phyloP scores from a whole-genome alignment of 2,329 filamentous ascomycete genomes.

The Fusarium protoensiforme region DNA sequence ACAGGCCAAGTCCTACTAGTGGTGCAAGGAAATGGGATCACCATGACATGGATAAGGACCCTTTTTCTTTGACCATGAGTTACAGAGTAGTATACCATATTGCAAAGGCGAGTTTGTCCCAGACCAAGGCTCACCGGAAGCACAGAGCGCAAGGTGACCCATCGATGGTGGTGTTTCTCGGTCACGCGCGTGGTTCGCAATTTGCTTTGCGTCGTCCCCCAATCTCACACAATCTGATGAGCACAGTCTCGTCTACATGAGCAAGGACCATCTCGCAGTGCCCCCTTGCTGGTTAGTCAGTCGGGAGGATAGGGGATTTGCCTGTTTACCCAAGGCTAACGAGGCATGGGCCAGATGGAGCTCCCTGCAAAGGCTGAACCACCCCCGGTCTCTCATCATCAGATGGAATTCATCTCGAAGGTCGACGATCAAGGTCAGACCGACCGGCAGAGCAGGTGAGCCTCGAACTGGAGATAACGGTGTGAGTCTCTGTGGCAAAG shows the following conservation, averaged over 20 bases:
- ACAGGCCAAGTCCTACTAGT: not conserved
- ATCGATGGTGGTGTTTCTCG: not conserved
- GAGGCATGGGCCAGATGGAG: slow-evolving; percentile 15
- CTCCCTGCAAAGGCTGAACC: slow-evolving; percentile 7
- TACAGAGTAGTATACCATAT: not conserved
- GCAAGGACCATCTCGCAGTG: slow-evolving; percentile 6
- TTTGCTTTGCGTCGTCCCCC: slow-evolving; percentile 24
- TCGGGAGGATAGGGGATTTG: not conserved
- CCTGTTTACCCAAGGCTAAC: not conserved
- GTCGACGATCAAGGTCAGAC: slow-evolving; percentile 12
- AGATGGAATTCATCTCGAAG: slow-evolving; percentile 16
- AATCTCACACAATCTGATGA: slow-evolving; percentile 19
- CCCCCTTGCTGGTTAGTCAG: slow-evolving; percentile 1
- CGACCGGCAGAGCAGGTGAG: not conserved
- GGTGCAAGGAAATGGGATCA: not conserved
- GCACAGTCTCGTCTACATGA: not conserved
- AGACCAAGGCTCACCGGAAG: slow-evolving; percentile 12
- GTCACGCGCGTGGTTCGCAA: slow-evolving; percentile 39
- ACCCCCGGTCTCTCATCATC: slow-evolving; percentile 11
- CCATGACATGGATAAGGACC: slow-evolving; percentile 1
- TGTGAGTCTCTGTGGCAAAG: not conserved
- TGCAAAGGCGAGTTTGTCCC: not conserved
- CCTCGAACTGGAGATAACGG: not conserved
- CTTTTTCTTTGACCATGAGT: not conserved
- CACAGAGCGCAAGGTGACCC: slow-evolving; percentile 17